Evolutionary conservation across 1,139 yeast species (phyloP), one percentile per base, ranked within the genome.

Genomic region (Debaryomyces fabryi): DNA sequence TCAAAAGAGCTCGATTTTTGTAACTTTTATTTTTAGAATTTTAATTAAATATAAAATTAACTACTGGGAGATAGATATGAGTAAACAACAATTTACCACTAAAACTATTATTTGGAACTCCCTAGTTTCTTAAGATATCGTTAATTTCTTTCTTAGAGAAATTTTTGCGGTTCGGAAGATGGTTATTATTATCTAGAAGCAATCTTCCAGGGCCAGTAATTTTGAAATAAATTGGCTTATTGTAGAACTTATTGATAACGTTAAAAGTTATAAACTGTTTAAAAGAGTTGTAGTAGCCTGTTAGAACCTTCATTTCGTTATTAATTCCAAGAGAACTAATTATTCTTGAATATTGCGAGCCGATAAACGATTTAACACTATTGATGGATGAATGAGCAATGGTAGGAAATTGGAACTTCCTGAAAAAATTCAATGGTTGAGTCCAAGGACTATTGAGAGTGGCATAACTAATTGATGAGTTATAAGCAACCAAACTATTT

Each of bases 401-500:
- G 4, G 16, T 7, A 9, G 43, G 43, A 15, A 20, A 18, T 20
- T 18, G 32, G 2, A 30, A 23, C 9, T 29, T 30, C 13, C n/a
- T 29, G 12, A 23, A 16, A 16, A 27, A 16, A 7, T n/a, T 12
- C 7, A 27, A 20, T 15, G 29, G 20, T 8, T 30, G 27, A 13
- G 33, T 8, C 43, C 43, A 30, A 9, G 43, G 33, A 13, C 29
- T 20, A 9, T 30, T 29, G 30, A 40, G 27, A 7, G 43, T 40
- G 6, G 43, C 18, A 30, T 27, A 40, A 3, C 37, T 13, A n/a
- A 40, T 30, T 13, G 35, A 12, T 9, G 43, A 40, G n/a, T 40
- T 40, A 21, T n/a, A 64, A 1, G 77, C 82, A 10, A 77, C 57
- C 20, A 78, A 55, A 29, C 69, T 58, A 38, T 62, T 58, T 1